Percentiles rank a stretch among this genome's conserved stretches.
phyloP scores from a whole-genome alignment of 106 monocot species.

The Phalaenopsis equestris region DNA sequence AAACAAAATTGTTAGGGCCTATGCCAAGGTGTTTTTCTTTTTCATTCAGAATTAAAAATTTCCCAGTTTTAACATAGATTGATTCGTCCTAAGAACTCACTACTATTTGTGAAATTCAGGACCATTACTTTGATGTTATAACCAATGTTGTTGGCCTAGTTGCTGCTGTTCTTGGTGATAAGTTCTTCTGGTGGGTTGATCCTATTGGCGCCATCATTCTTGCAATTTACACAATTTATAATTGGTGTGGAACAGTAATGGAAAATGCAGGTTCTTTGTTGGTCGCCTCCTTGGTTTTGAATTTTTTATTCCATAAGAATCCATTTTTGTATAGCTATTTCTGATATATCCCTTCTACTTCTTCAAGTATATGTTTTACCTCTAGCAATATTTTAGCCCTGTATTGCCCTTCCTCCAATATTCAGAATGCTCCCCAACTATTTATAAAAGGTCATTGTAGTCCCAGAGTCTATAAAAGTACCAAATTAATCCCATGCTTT shows the following conservation, averaged over 20 bases:
- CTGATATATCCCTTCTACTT: no score
- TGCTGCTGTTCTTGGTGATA: slow-evolving; percentile 92
- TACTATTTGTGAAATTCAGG: slow-evolving; percentile 28
- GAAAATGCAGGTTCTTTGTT: slow-evolving; percentile 78
- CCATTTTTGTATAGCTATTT: no score
- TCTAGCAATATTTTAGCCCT: background rate
- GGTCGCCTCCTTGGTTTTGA: background rate
- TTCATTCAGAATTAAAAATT: background rate
- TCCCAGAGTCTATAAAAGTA: no score
- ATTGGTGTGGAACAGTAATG: slow-evolving; percentile 84
- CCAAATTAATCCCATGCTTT: no score
- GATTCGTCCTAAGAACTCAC: background rate
- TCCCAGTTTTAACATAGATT: background rate
- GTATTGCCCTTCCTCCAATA: background rate
- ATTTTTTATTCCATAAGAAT: background rate
- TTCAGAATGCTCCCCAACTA: no score
- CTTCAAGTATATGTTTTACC: background rate
- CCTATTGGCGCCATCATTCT: slow-evolving; percentile 81
- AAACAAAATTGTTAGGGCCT: slow-evolving; percentile 78
- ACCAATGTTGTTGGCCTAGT: slow-evolving; percentile 83
- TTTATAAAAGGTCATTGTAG: no score
- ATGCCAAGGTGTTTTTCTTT: slow-evolving; percentile 66
- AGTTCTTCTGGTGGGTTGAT: slow-evolving; percentile 93
- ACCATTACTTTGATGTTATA: slow-evolving; percentile 94
- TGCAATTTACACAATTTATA: slow-evolving; percentile 77